Conservation (phyloP, 23 red algal genomes). For the Gracilaria vermiculophylla region DNA sequence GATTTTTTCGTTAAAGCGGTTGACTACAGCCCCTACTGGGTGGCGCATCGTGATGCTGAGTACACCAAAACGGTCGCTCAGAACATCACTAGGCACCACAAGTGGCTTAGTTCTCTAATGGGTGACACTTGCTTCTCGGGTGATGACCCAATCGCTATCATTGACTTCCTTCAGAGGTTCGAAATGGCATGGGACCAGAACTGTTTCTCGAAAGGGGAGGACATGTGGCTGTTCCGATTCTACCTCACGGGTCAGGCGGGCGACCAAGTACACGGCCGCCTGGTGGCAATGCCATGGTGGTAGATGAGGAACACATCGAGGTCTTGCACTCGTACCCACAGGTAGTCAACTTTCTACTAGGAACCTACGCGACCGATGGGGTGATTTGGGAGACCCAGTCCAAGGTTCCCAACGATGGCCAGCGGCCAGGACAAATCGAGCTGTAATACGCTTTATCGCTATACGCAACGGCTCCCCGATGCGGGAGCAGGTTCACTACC, state of each 20-base stretch:
- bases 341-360: no score
- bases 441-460: neutral
- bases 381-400: neutral
- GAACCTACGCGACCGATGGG: conserved; percentile 28
- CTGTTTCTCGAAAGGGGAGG: neutral
- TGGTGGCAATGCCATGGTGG: neutral
- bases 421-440: conserved; percentile 1
- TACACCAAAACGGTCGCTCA: no score
- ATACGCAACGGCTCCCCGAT: neutral
- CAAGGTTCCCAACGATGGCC: neutral
- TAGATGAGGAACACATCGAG: no score
- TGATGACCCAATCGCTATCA: neutral
- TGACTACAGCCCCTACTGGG: neutral
- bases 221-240: no score
- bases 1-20: neutral
- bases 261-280: neutral
- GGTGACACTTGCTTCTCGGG: neutral
- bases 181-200: conserved; percentile 10
- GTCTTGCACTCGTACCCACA: no score
- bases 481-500: neutral
- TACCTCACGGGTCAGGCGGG: neutral
- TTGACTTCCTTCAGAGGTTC: conserved; percentile 1
- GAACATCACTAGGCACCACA: no score
- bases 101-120: neutral
- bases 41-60: no score